These are phyloP conservation scores for Phylloporus sp. DNA, from an alignment of 768 basidiomycete species.

Conservation along the genomic window DNA sequence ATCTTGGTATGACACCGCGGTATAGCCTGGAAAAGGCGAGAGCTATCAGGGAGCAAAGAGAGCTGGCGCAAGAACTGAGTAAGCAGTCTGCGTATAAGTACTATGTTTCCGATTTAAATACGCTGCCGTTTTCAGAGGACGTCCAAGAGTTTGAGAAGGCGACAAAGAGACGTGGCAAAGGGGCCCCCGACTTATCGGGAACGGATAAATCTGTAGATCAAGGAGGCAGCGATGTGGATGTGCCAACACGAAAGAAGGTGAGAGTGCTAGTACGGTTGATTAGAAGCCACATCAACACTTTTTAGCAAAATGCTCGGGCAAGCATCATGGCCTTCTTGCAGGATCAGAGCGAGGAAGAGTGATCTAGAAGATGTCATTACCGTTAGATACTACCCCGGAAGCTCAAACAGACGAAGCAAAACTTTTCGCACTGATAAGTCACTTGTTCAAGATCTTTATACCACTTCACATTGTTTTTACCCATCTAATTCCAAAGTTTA, in stretches of 20 bases:
- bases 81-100: conserved; percentile 18
- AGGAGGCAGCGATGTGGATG: conserved; percentile 29
- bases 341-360: conserved; percentile 64
- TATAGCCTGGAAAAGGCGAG: conserved; percentile 80
- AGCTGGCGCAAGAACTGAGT: conserved; percentile 79
- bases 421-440: background rate
- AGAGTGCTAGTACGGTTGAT: background rate
- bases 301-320: conserved; percentile 43
- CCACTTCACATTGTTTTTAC: background rate
- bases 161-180: conserved; percentile 29
- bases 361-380: background rate
- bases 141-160: conserved; percentile 66
- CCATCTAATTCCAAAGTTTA: too few species aligned
- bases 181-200: conserved; percentile 6
- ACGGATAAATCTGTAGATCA: conserved; percentile 31
- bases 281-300: background rate
- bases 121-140: conserved; percentile 49
- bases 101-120: background rate
- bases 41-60: conserved; percentile 65
- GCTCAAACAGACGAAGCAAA: background rate
- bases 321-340: conserved; percentile 71
- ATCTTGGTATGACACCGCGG: conserved; percentile 78
- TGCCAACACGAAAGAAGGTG: conserved; percentile 43
- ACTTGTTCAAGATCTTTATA: background rate
- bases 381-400: background rate